phyloP scores from a whole-genome alignment of 1,284 basidiomycete genomes.

The Flammula alnicola region DNA sequence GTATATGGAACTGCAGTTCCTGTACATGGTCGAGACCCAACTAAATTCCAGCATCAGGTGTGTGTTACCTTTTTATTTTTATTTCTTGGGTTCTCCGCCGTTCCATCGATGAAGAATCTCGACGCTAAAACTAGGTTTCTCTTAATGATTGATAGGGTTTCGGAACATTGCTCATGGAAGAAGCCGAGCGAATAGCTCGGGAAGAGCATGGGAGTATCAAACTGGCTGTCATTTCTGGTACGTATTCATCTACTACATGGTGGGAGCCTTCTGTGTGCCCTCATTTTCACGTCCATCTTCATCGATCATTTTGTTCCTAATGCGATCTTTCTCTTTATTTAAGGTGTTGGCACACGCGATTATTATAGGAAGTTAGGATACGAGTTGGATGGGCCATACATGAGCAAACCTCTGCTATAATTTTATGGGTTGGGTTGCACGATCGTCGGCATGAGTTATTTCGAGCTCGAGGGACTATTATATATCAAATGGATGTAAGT shows the following conservation, averaged over 20 bases:
- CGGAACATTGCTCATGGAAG: conserved; percentile 98
- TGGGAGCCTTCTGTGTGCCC: not conserved
- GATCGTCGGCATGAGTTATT: not conserved
- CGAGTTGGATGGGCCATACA: conserved; percentile 95
- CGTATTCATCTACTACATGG: conserved; percentile 34
- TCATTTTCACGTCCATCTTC: not conserved
- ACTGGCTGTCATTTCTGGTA: conserved; percentile 94
- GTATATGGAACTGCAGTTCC: conserved; percentile 99
- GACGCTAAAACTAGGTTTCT: conserved; percentile 4
- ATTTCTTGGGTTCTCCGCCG: not conserved
- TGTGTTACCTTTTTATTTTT: conserved; percentile 17
- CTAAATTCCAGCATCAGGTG: conserved; percentile 96
- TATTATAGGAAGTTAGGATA: conserved; percentile 95
- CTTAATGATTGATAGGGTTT: conserved; percentile 78
- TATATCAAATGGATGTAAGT: conserved; percentile 12
- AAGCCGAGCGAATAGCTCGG: conserved; percentile 97
- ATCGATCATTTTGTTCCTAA: not conserved
- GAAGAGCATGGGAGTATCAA: conserved; percentile 97
- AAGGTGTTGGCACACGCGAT: conserved; percentile 91
- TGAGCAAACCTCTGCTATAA: conserved; percentile 80
- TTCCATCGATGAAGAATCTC: conserved; percentile 1
- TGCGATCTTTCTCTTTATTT: conserved; percentile 1
- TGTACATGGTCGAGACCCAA: conserved; percentile 96
- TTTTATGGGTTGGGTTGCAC: conserved; percentile 15
- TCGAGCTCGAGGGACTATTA: not conserved